A percentile compares a stretch with the other conserved stretches of the same genome.
These are phyloP conservation scores for Candida methanosorbosa DNA, from an alignment of 805 yeast genomes.

Conservation along the genomic window DNA sequence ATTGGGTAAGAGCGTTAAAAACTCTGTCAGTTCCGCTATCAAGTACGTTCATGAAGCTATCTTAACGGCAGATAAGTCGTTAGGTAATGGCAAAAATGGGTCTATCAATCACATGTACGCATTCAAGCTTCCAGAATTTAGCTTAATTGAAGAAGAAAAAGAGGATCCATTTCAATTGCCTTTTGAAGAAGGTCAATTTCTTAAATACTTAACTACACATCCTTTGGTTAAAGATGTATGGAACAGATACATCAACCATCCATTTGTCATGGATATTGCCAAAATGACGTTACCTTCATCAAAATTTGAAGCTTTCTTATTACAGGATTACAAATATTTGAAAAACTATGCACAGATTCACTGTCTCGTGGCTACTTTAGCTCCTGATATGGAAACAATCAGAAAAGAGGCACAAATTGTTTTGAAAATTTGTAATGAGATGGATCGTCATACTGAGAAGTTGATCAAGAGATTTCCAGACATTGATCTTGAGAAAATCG, in stretches of 20 bases:
- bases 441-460: constrained; percentile 45
- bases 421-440: constrained; percentile 43
- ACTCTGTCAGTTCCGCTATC: constrained; percentile 48
- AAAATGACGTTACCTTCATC: constrained; percentile 37
- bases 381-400: constrained; percentile 45
- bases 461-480: constrained; percentile 34
- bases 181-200: constrained; percentile 26
- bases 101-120: constrained; percentile 64
- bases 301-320: constrained; percentile 36
- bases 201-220: constrained; percentile 45
- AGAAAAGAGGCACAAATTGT: constrained; percentile 43
- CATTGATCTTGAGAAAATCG: constrained; percentile 34
- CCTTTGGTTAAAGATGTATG: constrained; percentile 47
- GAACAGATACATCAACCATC: constrained; percentile 52
- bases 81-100: constrained; percentile 48
- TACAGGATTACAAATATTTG: constrained; percentile 65
- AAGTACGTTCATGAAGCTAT: constrained; percentile 64
- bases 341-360: constrained; percentile 62
- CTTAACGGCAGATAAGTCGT: constrained; percentile 28
- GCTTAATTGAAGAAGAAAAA: neutral
- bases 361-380: constrained; percentile 52
- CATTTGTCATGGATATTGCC: constrained; percentile 49
- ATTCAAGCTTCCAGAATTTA: constrained; percentile 6
- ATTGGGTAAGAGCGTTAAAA: constrained; percentile 33
- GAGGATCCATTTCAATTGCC: constrained; percentile 5